phyloP scores from a whole-genome alignment of 345 rosid species.

The Excoecaria cochinchinensis region DNA sequence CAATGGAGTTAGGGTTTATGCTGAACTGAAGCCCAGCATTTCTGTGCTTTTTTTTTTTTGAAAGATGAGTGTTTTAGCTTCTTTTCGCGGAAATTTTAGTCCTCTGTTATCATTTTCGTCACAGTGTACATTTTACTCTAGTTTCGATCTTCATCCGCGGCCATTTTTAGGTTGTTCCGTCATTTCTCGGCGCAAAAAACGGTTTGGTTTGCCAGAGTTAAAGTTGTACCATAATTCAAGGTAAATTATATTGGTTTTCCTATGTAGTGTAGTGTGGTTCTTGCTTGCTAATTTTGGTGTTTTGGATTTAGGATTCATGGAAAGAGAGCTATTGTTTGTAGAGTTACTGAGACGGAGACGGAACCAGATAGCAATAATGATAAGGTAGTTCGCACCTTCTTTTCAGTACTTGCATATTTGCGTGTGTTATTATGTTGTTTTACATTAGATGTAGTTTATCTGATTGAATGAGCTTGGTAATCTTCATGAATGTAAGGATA shows the following conservation, averaged over 20 bases:
- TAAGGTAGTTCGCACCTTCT: conserved; percentile 40
- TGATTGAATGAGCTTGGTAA: not conserved
- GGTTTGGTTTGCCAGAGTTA: conserved; percentile 22
- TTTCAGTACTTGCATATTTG: not conserved
- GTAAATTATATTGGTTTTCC: conserved; percentile 21
- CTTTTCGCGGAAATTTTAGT: conserved; percentile 50
- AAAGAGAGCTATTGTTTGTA: conserved; percentile 49
- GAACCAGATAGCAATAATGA: conserved; percentile 78
- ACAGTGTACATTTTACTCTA: conserved; percentile 51
- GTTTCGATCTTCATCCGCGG: conserved; percentile 44
- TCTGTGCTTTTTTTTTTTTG: not conserved
- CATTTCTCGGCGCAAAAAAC: conserved; percentile 24
- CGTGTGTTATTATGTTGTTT: not conserved
- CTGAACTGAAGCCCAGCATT: not conserved
- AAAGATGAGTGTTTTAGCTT: conserved; percentile 54
- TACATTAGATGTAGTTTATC: not conserved
- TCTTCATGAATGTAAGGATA: not conserved
- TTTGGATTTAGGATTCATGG: conserved; percentile 31
- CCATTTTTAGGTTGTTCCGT: conserved; percentile 47
- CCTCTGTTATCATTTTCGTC: conserved; percentile 21
- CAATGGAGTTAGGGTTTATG: conserved; percentile 16
- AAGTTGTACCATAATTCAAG: conserved; percentile 39
- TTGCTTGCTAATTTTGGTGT: no score
- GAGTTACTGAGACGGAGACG: conserved; percentile 59
- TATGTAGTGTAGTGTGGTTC: no score